Base-by-base conservation (phyloP, 1,284 basidiomycete genomes). In the Pyrrhoderma lamaoense region DNA sequence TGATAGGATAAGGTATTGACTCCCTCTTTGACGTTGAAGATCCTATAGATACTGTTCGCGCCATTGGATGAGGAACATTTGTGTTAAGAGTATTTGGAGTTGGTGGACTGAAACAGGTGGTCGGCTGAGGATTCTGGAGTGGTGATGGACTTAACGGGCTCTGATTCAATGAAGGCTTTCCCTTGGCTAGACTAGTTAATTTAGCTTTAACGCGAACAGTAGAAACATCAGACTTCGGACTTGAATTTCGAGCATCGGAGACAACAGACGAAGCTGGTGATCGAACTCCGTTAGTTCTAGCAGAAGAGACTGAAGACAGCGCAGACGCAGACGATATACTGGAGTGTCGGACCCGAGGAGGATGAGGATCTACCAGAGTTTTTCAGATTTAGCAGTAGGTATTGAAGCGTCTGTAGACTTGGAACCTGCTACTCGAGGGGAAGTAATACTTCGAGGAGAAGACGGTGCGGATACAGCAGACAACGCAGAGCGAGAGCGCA, bases 191-290 rank as follows among this genome's bases (percentile, higher is more conserved):
- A 51, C 67, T 59, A 3, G 76, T 68, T 27, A 83, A 67, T 57
- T 77, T 85, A 8, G 83, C 74, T 64, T 75, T 83, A 52, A 85
- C 73, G 58, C 70, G 67, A 21, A 68, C 39, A 21, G 19, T 27
- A 8, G 53, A 55, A 13, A 48, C 42, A 16, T 37, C 38, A 8
- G 53, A 55, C 9, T 43, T 44, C n/a, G 45, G n/a, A 5, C 42
- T 42, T 13, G 49, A 51, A 13, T 19, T 34, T 11, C 42, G 16
- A 34, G 31, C 23, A 36, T 45, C 45, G 13, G 19, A 8, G 19
- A n/a, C 16, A 37, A 44, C 44, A 8, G 53, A 51, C 4, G 53
- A 46, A 21, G 27, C 27, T 11, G 27, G 27, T 5, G 27, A 31
- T 5, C 27, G 27, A 31, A 11, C 5, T 5, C 27, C 27, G 11